Evolutionary conservation across 345 rosid genomes (phyloP).

Genomic region (Populus simonii): DNA sequence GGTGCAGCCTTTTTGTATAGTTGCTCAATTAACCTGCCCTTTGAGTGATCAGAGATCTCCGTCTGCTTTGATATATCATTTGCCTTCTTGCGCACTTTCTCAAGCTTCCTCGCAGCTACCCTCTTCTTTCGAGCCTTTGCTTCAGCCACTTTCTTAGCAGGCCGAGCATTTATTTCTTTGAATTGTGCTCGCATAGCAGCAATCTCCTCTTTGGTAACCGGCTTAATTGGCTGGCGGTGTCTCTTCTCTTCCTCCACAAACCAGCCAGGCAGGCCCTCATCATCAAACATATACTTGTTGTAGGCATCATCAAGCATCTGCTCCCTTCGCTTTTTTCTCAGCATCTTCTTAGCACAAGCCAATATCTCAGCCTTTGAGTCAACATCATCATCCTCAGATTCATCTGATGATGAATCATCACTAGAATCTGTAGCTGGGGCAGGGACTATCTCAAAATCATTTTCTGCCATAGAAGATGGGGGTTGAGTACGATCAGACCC

Average conservation of each 20-base stretch:
- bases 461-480: constrained; percentile 36
- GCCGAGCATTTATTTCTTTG: constrained; percentile 85
- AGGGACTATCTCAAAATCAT: constrained; percentile 82
- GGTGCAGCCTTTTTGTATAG: constrained; percentile 78
- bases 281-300: constrained; percentile 73
- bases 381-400: constrained; percentile 53
- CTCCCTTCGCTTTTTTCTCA: constrained; percentile 83
- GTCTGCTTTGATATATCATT: constrained; percentile 70
- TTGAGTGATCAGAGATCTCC: constrained; percentile 73
- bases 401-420: constrained; percentile 75
- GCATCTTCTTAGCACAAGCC: constrained; percentile 90
- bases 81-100: constrained; percentile 90
- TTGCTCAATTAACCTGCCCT: constrained; percentile 78
- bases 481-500: constrained; percentile 17
- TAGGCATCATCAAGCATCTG: constrained; percentile 80
- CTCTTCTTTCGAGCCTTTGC: constrained; percentile 94
- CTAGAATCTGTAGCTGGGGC: constrained; percentile 71
- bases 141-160: constrained; percentile 92
- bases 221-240: constrained; percentile 73
- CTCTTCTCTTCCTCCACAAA: constrained; percentile 82
- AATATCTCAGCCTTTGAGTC: constrained; percentile 78
- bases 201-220: constrained; percentile 80
- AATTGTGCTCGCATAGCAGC: constrained; percentile 84
- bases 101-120: constrained; percentile 62
- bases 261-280: constrained; percentile 75